Conservation (phyloP, 257 asterid species). For the Linderniella brevidens region DNA sequence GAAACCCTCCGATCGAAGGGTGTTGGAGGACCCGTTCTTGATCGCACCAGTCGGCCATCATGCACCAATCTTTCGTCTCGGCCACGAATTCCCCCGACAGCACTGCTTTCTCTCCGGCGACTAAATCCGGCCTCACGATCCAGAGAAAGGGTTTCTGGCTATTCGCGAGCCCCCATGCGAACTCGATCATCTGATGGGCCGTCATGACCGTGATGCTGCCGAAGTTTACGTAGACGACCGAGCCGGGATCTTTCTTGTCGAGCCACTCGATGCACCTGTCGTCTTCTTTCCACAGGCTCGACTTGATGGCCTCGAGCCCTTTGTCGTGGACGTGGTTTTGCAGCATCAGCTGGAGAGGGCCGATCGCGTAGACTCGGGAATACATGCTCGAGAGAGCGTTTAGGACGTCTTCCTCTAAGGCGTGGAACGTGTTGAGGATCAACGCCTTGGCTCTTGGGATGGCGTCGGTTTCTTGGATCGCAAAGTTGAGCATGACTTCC, state of each 20-base stretch:
- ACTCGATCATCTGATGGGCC: constrained; percentile 20
- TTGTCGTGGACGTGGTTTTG: constrained; percentile 12
- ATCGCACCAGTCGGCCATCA: constrained; percentile 26
- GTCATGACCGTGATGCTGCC: constrained; percentile 27
- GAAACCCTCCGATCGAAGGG: constrained; percentile 28
- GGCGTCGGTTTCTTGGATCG: background rate
- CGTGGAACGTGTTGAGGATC: constrained; percentile 30
- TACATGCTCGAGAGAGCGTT: constrained; percentile 17
- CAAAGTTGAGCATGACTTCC: constrained; percentile 17
- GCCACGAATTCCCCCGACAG: constrained; percentile 20
- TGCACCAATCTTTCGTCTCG: constrained; percentile 25
- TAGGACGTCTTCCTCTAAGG: constrained; percentile 17
- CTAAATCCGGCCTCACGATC: constrained; percentile 30
- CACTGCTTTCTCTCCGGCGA: constrained; percentile 17
- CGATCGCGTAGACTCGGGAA: constrained; percentile 15
- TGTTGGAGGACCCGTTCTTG: constrained; percentile 31
- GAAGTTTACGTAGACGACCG: constrained; percentile 28
- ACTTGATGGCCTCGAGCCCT: constrained; percentile 9
- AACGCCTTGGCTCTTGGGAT: constrained; percentile 17
- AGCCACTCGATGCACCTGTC: constrained; percentile 23
- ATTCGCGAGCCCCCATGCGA: constrained; percentile 41
- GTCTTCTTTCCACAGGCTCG: constrained; percentile 35
- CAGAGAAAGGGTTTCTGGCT: constrained; percentile 25
- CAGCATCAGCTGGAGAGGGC: constrained; percentile 19
- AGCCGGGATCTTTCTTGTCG: constrained; percentile 14